phyloP scores from a whole-genome alignment of 2,329 filamentous ascomycete species.

The Cladosporium sp. region DNA sequence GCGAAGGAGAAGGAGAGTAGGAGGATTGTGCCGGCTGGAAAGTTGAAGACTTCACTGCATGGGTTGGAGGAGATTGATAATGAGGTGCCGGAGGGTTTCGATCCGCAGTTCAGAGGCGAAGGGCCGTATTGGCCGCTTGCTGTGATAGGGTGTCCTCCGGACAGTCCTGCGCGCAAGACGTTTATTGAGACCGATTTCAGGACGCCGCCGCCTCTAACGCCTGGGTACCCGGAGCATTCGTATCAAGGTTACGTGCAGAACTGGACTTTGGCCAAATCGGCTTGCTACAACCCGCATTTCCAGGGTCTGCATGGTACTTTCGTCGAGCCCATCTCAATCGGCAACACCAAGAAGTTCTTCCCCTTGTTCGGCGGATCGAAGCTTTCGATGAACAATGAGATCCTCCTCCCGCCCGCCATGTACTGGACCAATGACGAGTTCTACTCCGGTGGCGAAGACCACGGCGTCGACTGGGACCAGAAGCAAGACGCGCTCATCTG shows the following conservation, averaged over 20 bases:
- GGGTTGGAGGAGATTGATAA: constrained; percentile 32
- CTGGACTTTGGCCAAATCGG: constrained; percentile 47
- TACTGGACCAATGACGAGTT: constrained; percentile 49
- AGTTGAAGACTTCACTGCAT: constrained; percentile 36
- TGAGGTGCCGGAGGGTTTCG: constrained; percentile 26
- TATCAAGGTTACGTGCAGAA: constrained; percentile 50
- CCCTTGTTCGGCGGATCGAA: constrained; percentile 55
- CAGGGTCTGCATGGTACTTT: constrained; percentile 51
- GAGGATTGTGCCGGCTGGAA: constrained; percentile 29
- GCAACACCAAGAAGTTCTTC: constrained; percentile 46
- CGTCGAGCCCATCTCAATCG: constrained; percentile 49
- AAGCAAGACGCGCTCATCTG: constrained; percentile 48
- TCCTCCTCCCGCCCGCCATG: constrained; percentile 52
- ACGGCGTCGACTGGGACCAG: constrained; percentile 43
- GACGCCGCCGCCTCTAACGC: constrained; percentile 37
- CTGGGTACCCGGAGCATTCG: constrained; percentile 34
- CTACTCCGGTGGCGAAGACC: constrained; percentile 44
- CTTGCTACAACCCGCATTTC: constrained; percentile 48
- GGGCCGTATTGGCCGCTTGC: constrained; percentile 46
- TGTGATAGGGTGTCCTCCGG: constrained; percentile 43
- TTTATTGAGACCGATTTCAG: constrained; percentile 41
- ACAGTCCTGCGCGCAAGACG: constrained; percentile 39
- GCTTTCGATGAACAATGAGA: constrained; percentile 53
- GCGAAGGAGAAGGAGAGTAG: constrained; percentile 34
- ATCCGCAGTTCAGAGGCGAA: constrained; percentile 35